These are phyloP conservation scores for Vicia sativa DNA, from an alignment of 306 rosid species.

Conservation along the genomic window DNA sequence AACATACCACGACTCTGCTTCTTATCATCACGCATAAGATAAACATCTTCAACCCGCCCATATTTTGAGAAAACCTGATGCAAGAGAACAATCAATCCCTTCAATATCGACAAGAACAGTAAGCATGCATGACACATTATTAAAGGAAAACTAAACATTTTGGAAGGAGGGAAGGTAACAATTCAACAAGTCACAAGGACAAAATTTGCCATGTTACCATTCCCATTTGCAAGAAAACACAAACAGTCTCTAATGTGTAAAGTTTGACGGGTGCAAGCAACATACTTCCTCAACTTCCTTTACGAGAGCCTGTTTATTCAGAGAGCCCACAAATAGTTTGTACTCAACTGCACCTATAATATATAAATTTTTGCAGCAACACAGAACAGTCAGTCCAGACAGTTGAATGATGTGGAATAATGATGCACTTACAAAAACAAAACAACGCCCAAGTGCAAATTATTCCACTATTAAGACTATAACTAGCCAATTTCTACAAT, in stretches of 20 bases:
- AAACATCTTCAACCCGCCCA: constrained; percentile 94
- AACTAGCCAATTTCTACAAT: constrained; percentile 17
- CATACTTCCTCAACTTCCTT: constrained; percentile 94
- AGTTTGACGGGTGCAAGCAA: constrained; percentile 36
- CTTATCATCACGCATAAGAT: constrained; percentile 94
- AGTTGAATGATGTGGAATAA: constrained; percentile 8
- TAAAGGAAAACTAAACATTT: constrained; percentile 6
- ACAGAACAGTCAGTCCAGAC: constrained; percentile 37
- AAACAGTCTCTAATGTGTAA: constrained; percentile 25
- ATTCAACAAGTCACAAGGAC: constrained; percentile 10
- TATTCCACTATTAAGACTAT: constrained; percentile 12
- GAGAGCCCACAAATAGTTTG: constrained; percentile 95
- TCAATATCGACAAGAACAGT: constrained; percentile 33
- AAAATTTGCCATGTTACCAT: constrained; percentile 20
- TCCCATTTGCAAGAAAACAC: constrained; percentile 20
- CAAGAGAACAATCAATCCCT: constrained; percentile 42
- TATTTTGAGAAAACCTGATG: constrained; percentile 79
- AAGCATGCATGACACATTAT: constrained; percentile 15
- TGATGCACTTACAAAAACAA: constrained; percentile 7
- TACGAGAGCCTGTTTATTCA: constrained; percentile 83
- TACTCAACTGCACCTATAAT: constrained; percentile 89
- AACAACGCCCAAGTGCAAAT: constrained; percentile 12
- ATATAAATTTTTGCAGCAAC: constrained; percentile 42
- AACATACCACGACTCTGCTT: constrained; percentile 91
- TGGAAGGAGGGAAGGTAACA: constrained; percentile 1